These are phyloP conservation scores for Puccinia sorghi DNA, from an alignment of 1,284 basidiomycete genomes.

Conservation along the genomic window DNA sequence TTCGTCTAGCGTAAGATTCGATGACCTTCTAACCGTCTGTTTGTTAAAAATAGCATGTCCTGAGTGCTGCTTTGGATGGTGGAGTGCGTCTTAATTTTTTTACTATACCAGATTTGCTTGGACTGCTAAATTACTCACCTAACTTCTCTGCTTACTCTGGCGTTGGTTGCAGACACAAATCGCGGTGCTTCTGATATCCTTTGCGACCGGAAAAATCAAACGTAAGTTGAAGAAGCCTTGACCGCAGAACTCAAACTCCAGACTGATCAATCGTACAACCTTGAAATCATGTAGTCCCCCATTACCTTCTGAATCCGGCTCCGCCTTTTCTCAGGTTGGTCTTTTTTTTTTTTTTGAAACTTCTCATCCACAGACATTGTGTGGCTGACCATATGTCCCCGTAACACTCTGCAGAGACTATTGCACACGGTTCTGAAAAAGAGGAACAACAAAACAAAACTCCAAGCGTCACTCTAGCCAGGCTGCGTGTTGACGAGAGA, in stretches of 20 bases:
- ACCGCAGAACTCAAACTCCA: not conserved
- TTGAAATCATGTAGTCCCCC: not conserved
- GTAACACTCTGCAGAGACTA: not conserved
- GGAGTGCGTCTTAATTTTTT: constrained; percentile 28
- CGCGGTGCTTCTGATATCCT: constrained; percentile 44
- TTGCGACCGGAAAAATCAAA: constrained; percentile 42
- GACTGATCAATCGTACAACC: not conserved
- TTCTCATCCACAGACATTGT: too few species aligned
- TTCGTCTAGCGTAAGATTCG: too few species aligned
- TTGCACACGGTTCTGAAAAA: not conserved
- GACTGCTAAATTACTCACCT: not conserved
- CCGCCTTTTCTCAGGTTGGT: constrained; percentile 3
- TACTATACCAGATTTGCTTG: not conserved
- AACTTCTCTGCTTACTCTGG: not conserved
- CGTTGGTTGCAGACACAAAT: constrained; percentile 37
- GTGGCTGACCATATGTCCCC: too few species aligned
- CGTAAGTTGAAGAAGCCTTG: constrained; percentile 17
- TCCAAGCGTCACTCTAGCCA: not conserved
- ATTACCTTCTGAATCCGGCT: constrained; percentile 8
- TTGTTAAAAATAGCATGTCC: constrained; percentile 36
- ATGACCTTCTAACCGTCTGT: not conserved
- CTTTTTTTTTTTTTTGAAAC: not conserved
- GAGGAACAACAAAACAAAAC: not conserved
- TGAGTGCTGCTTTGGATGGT: constrained; percentile 50
- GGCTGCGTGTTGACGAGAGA: too few species aligned